Evolutionary conservation across 441 rosid genomes (phyloP).

Genomic region (Brassica hybrid): DNA sequence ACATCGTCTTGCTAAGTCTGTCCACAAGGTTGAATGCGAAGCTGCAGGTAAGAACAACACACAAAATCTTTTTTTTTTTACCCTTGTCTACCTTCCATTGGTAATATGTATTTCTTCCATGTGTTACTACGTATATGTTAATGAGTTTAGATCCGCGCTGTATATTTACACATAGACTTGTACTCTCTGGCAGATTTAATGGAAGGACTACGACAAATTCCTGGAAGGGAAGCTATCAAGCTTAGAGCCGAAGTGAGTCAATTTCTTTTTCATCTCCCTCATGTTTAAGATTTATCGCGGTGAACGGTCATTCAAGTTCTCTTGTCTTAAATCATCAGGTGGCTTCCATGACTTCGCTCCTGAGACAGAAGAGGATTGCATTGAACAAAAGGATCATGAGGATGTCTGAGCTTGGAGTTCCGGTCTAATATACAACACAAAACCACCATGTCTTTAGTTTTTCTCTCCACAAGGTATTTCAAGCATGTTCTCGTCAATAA

Average conservation of each 20-base stretch:
- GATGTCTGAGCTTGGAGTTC: constrained; percentile 81
- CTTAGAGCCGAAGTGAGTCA: constrained; percentile 83
- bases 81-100: constrained; percentile 11
- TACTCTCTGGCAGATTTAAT: constrained; percentile 62
- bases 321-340: constrained; percentile 51
- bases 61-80: constrained; percentile 5
- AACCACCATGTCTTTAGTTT: constrained; percentile 23
- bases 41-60: constrained; percentile 61
- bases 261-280: background rate
- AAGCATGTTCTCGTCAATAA: constrained; percentile 22
- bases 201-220: constrained; percentile 86
- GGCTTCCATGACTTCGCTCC: constrained; percentile 73
- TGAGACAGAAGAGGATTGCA: constrained; percentile 62
- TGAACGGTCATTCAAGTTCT: background rate
- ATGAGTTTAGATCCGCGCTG: background rate
- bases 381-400: constrained; percentile 72
- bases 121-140: background rate
- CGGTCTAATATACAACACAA: constrained; percentile 55
- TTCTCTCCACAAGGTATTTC: constrained; percentile 9
- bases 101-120: background rate
- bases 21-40: constrained; percentile 74
- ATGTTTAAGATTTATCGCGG: background rate
- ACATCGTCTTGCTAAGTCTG: constrained; percentile 71
- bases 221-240: constrained; percentile 91
- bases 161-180: background rate